These are phyloP conservation scores for Pharus latifolius DNA, from an alignment of 176 grass and related monocot species.

Conservation along the genomic window DNA sequence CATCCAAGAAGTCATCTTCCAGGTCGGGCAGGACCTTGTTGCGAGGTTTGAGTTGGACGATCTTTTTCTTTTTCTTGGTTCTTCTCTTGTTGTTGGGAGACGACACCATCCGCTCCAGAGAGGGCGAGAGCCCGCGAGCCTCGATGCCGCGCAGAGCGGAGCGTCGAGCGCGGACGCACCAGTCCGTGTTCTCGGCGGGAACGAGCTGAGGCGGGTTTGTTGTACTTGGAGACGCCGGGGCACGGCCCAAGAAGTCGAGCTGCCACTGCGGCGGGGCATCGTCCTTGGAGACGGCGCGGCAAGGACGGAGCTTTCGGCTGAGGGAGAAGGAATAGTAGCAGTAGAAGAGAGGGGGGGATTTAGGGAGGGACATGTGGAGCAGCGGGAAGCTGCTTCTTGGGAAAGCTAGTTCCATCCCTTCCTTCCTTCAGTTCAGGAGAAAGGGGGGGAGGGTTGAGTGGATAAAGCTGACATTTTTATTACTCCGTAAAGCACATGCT, in stretches of 20 bases:
- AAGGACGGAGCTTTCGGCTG: constrained; percentile 12
- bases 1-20: constrained; percentile 1
- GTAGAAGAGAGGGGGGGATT: background rate
- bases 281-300: background rate
- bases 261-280: constrained; percentile 18
- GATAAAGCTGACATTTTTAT: too few relatives aligned
- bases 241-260: constrained; percentile 29
- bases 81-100: constrained; percentile 69
- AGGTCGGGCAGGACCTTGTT: constrained; percentile 4
- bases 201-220: too few relatives aligned
- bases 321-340: background rate
- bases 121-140: constrained; percentile 38
- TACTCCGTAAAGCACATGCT: too few relatives aligned
- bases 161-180: constrained; percentile 74
- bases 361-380: constrained; percentile 5
- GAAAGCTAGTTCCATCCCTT: background rate
- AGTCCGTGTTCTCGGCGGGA: constrained; percentile 47
- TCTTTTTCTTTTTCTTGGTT: constrained; percentile 27
- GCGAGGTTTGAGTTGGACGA: constrained; percentile 6
- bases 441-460: background rate
- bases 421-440: background rate
- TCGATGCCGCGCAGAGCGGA: constrained; percentile 68
- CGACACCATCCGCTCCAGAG: constrained; percentile 51
- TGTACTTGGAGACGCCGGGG: too few relatives aligned
- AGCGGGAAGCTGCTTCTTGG: constrained; percentile 10